These are phyloP conservation scores for Trichoderma reesei DNA, from an alignment of 495 filamentous ascomycete genomes.

Conservation along the genomic window DNA sequence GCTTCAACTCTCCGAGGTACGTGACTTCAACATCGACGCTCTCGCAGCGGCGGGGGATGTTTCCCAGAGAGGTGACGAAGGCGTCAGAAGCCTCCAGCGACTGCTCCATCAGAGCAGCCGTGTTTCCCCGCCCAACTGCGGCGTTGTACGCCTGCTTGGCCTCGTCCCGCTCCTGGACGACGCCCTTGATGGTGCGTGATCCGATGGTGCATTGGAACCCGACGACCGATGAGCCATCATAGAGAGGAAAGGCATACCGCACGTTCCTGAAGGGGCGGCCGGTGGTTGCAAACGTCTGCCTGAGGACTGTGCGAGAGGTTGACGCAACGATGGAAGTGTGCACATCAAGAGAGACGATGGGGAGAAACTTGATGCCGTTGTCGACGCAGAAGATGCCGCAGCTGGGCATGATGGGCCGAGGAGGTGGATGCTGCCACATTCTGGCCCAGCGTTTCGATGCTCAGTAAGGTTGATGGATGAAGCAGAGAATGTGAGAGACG, in stretches of 20 bases:
- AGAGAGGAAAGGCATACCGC: conserved; percentile 57
- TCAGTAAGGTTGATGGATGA: background rate
- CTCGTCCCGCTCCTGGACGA: conserved; percentile 51
- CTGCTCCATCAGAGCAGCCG: conserved; percentile 54
- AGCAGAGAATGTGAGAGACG: background rate
- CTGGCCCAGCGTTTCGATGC: background rate
- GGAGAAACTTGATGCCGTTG: conserved; percentile 35
- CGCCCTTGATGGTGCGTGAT: conserved; percentile 39
- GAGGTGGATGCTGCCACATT: background rate
- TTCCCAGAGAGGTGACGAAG: conserved; percentile 55
- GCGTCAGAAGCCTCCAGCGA: conserved; percentile 47
- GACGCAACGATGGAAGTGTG: conserved; percentile 46
- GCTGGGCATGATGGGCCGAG: background rate
- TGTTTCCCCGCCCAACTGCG: conserved; percentile 46
- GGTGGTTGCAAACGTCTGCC: conserved; percentile 42
- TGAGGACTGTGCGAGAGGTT: conserved; percentile 48
- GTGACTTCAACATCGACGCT: conserved; percentile 48
- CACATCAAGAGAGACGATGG: conserved; percentile 40
- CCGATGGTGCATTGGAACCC: conserved; percentile 49
- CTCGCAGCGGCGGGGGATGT: conserved; percentile 45
- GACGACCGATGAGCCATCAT: conserved; percentile 56
- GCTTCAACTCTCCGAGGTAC: conserved; percentile 58
- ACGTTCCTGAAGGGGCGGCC: conserved; percentile 44
- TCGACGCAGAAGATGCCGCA: conserved; percentile 20
- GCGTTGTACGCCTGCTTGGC: conserved; percentile 44